These are phyloP conservation scores for Pseudogymnoascus sp. DNA, from an alignment of 2,329 filamentous ascomycete genomes.

Conservation along the genomic window DNA sequence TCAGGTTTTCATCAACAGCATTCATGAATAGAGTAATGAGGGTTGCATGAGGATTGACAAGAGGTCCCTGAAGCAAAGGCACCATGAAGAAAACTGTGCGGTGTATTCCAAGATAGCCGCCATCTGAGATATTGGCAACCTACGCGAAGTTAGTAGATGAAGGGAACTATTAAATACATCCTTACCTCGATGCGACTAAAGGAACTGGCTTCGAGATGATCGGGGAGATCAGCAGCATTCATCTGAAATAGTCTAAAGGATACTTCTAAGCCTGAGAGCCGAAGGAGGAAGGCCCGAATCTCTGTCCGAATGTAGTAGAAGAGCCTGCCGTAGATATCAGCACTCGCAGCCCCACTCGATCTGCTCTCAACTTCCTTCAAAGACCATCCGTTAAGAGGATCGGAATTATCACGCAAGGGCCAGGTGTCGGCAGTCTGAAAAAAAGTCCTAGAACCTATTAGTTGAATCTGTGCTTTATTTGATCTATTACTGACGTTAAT, in stretches of 20 bases:
- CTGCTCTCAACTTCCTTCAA: conserved; percentile 22
- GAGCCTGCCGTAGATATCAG: conserved; percentile 33
- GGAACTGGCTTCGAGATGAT: conserved; percentile 7
- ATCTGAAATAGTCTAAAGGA: conserved; percentile 24
- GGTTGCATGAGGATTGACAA: conserved; percentile 32
- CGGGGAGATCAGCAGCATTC: conserved; percentile 22
- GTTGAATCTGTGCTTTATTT: not conserved
- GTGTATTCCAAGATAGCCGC: conserved; percentile 24
- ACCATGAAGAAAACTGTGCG: conserved; percentile 22
- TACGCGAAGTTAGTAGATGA: conserved; percentile 13
- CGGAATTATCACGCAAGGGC: conserved; percentile 31
- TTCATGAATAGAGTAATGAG: conserved; percentile 36
- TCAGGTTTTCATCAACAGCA: conserved; percentile 22
- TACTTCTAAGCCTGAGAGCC: conserved; percentile 16
- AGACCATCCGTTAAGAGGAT: conserved; percentile 32
- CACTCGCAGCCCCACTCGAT: conserved; percentile 19
- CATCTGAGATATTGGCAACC: conserved; percentile 33
- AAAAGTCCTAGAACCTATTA: conserved; percentile 26
- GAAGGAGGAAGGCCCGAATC: conserved; percentile 26
- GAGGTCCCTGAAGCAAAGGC: conserved; percentile 26
- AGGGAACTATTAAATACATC: not conserved
- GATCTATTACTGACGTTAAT: not conserved
- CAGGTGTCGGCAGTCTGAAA: conserved; percentile 26
- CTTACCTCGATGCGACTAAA: conserved; percentile 35
- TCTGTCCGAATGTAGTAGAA: conserved; percentile 26